Conservation (phyloP, 805 yeast species). For the Candida sakaeoensis region DNA sequence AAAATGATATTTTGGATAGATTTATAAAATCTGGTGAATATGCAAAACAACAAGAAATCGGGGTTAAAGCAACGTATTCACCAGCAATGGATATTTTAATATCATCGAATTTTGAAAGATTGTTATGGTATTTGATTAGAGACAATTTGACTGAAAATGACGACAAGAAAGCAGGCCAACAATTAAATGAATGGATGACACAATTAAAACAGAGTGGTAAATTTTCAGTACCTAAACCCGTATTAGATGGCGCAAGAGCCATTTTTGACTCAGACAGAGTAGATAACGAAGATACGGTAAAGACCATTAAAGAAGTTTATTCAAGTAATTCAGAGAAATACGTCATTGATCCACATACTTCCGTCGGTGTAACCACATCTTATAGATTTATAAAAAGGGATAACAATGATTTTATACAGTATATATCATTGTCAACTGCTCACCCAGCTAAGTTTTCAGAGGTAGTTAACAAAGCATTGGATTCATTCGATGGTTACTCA, state of each 20-base stretch:
- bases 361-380: constrained; percentile 87
- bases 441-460: constrained; percentile 99
- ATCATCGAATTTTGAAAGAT: constrained; percentile 93
- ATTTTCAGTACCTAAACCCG: constrained; percentile 63
- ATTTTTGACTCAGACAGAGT: constrained; percentile 81
- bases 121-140: constrained; percentile 89
- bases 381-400: constrained; percentile 50
- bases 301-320: constrained; percentile 72
- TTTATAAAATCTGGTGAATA: constrained; percentile 84
- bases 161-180: constrained; percentile 67
- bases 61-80: constrained; percentile 81
- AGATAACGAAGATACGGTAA: constrained; percentile 71
- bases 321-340: constrained; percentile 58
- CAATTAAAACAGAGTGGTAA: constrained; percentile 74
- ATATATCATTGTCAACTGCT: constrained; percentile 88
- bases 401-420: constrained; percentile 37
- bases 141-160: constrained; percentile 54
- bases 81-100: constrained; percentile 99
- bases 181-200: constrained; percentile 71
- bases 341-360: constrained; percentile 93
- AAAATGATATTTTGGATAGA: constrained; percentile 91
- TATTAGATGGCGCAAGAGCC: constrained; percentile 59
- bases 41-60: constrained; percentile 54
- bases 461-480: constrained; percentile 82
- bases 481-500: constrained; percentile 64